Evolutionary conservation across 2,329 filamentous ascomycete species (phyloP), one percentile per base, ranked within the genome.

Genomic region (Pestalotiopsis sp.): DNA sequence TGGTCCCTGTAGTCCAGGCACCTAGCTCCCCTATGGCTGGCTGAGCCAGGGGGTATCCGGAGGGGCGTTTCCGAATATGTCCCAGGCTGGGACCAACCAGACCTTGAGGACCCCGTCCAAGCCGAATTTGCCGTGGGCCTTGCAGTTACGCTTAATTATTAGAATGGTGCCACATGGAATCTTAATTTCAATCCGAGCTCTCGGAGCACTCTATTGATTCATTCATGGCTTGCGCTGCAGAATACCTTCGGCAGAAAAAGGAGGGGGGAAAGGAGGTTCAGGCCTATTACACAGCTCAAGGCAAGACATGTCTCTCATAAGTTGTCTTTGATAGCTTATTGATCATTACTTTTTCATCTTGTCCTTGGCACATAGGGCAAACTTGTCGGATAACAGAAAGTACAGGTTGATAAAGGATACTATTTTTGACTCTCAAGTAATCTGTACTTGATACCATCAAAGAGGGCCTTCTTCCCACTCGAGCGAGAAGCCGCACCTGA

Each of bases 141-240:
- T 20, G 17, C 59, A 14, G 59, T 62, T 62, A 62, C 59, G 59
- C 59, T 62, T 62, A 62, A 62, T n/a, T 36, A 62, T 17, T 31
- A 36, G 59, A 31, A n/a, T 31, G 59, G 59, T 62, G 27, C 59
- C n/a, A 36, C 31, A 62, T 20, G 27, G 25, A 59, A 59, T 59
- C 57, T 59, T 27, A 59, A 59, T 59, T n/a, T 59, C 12, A 59
- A 27, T 36, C 12, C 12, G 20, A 27, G 20, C 56, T 23, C 56
- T 23, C 41, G 13, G 41, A 49, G 45, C n/a, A 23, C 17, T 52
- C 45, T 52, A 23, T 52, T 52, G 45, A 52, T 2, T 17, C 13
- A 52, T 17, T 9, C 9, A 23, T 17, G 41, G 45, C 20, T n/a
- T 17, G 45, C 45, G 14, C 17, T 17, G 45, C 17, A 49, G 41